Conservation (phyloP, 2,329 filamentous ascomycete genomes). For the Helotiales sp. region DNA sequence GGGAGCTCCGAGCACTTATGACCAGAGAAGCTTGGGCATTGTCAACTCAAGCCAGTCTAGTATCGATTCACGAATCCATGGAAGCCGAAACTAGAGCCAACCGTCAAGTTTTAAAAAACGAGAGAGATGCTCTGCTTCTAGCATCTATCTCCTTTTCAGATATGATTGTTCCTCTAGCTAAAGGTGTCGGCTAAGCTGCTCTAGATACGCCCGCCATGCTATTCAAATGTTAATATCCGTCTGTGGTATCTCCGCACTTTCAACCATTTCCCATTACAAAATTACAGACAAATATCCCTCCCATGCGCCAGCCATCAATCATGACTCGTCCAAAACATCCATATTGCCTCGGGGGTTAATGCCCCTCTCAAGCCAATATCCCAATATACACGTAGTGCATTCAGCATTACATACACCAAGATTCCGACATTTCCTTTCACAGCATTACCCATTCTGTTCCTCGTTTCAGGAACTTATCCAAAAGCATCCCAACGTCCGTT, state of each 20-base stretch:
- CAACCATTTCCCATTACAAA: not conserved
- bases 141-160: not conserved
- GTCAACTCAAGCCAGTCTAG: no score
- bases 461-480: slow-evolving; percentile 97
- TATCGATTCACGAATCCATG: no score
- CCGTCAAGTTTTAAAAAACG: not conserved
- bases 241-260: not conserved
- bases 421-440: slow-evolving; percentile 23
- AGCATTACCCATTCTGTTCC: slow-evolving; percentile 89
- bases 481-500: slow-evolving; percentile 77
- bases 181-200: slow-evolving; percentile 9
- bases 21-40: no score
- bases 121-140: not conserved
- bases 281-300: not conserved
- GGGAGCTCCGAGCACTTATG: no score
- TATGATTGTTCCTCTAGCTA: not conserved
- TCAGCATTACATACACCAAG: not conserved
- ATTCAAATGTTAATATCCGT: slow-evolving; percentile 13
- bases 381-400: not conserved
- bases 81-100: not conserved
- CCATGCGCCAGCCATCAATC: slow-evolving; percentile 9
- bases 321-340: slow-evolving; percentile 3
- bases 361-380: not conserved
- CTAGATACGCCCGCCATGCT: slow-evolving; percentile 13
- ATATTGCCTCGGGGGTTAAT: not conserved